Conservation (phyloP, 768 basidiomycete genomes). For the Rhodocollybia butyracea region DNA sequence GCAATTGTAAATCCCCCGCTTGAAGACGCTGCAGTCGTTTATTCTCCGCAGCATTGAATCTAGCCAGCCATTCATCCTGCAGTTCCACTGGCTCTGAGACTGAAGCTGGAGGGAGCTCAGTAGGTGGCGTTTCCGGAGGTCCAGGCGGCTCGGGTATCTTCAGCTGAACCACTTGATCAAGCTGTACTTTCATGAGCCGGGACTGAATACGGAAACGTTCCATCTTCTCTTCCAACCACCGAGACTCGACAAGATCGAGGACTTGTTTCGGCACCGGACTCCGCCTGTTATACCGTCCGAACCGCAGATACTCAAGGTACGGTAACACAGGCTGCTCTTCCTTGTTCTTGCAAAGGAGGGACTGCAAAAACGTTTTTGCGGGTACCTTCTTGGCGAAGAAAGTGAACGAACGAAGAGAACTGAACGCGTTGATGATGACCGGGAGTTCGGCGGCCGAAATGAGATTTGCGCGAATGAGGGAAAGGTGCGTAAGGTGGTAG, state of each 20-base stretch:
- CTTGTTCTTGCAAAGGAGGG: not conserved
- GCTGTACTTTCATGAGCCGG: too few relatives aligned
- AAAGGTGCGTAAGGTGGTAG: not conserved
- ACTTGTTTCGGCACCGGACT: not conserved
- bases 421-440: not conserved
- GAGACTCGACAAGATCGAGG: not conserved
- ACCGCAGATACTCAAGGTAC: not conserved
- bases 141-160: too few relatives aligned
- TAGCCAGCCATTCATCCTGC: too few relatives aligned
- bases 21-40: too few relatives aligned
- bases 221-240: too few relatives aligned
- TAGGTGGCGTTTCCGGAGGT: too few relatives aligned
- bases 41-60: too few relatives aligned
- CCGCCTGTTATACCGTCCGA: not conserved
- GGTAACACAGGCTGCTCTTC: not conserved
- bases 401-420: not conserved
- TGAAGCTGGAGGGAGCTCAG: too few relatives aligned
- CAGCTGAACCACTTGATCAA: too few relatives aligned
- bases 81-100: too few relatives aligned
- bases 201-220: too few relatives aligned
- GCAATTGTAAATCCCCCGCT: too few relatives aligned
- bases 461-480: not conserved
- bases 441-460: not conserved
- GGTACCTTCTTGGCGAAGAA: not conserved
- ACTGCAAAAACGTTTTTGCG: not conserved